Conservation (phyloP, 2,329 filamentous ascomycete species). For the Cordyceps cicadae region DNA sequence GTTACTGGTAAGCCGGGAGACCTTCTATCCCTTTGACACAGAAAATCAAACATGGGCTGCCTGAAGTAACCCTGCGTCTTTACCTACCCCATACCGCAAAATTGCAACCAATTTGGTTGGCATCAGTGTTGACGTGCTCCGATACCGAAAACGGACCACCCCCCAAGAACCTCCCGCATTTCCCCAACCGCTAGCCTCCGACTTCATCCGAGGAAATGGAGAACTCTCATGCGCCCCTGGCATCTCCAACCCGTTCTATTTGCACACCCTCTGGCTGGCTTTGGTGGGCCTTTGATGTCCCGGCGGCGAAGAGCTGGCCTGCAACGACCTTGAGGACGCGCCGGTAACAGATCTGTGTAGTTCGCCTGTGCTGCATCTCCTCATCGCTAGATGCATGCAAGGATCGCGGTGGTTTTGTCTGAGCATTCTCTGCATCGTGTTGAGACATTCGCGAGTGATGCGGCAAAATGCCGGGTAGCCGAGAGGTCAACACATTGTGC, state of each 20-base stretch:
- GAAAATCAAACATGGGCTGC: conserved; percentile 7
- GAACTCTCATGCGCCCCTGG: conserved; percentile 8
- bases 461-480: conserved; percentile 1
- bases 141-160: conserved; percentile 2
- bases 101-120: conserved; percentile 8
- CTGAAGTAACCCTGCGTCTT: not conserved
- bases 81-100: conserved; percentile 4
- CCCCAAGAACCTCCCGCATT: not conserved
- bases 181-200: conserved; percentile 10
- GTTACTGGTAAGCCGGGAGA: no score
- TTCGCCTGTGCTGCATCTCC: not conserved
- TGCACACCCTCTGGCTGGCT: not conserved
- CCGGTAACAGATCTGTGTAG: not conserved
- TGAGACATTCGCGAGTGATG: not conserved
- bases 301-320: not conserved
- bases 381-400: not conserved
- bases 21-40: not conserved
- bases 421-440: not conserved
- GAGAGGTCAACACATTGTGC: conserved; percentile 1
- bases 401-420: not conserved
- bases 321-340: not conserved
- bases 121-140: not conserved
- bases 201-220: conserved; percentile 11
- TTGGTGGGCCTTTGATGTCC: not conserved
- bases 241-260: conserved; percentile 3